Percentiles rank a stretch among this genome's conserved stretches.
Conservation (phyloP, 306 rosid genomes). For the Begonia loranthoides region DNA sequence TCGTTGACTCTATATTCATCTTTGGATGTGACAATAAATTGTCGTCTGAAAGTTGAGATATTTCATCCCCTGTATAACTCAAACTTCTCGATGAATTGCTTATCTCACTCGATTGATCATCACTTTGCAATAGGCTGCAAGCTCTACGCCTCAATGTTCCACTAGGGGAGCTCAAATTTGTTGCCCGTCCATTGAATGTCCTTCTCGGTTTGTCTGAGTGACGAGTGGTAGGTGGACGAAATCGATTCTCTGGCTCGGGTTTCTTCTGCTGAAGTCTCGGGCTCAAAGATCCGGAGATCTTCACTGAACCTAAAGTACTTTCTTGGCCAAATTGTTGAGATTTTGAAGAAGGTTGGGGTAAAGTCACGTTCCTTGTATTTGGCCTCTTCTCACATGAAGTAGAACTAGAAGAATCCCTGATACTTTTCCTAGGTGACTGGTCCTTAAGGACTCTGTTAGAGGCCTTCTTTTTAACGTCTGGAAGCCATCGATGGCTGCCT, state of each 20-base stretch:
- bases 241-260: slow-evolving; percentile 53
- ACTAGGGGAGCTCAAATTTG: slow-evolving; percentile 38
- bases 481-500: slow-evolving; percentile 21
- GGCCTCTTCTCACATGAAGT: slow-evolving; percentile 41
- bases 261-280: slow-evolving; percentile 75
- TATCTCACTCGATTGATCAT: slow-evolving; percentile 52
- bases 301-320: slow-evolving; percentile 25
- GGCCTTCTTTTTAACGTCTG: slow-evolving; percentile 21
- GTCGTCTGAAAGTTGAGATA: slow-evolving; percentile 30
- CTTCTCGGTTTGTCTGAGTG: slow-evolving; percentile 45
- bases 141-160: slow-evolving; percentile 44
- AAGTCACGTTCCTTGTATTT: slow-evolving; percentile 22
- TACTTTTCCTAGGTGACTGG: slow-evolving; percentile 27
- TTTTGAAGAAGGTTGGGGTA: slow-evolving; percentile 32
- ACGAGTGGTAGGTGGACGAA: slow-evolving; percentile 48
- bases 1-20: slow-evolving; percentile 41
- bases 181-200: slow-evolving; percentile 30
- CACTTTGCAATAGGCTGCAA: slow-evolving; percentile 26
- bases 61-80: slow-evolving; percentile 53
- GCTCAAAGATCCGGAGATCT: slow-evolving; percentile 56
- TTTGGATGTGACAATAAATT: slow-evolving; percentile 19
- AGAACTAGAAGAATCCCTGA: slow-evolving; percentile 22
- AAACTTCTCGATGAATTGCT: slow-evolving; percentile 46
- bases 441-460: slow-evolving; percentile 28
- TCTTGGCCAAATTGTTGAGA: slow-evolving; percentile 35